Base-by-base conservation (phyloP, 768 basidiomycete genomes). In the Podaxis sp. region DNA sequence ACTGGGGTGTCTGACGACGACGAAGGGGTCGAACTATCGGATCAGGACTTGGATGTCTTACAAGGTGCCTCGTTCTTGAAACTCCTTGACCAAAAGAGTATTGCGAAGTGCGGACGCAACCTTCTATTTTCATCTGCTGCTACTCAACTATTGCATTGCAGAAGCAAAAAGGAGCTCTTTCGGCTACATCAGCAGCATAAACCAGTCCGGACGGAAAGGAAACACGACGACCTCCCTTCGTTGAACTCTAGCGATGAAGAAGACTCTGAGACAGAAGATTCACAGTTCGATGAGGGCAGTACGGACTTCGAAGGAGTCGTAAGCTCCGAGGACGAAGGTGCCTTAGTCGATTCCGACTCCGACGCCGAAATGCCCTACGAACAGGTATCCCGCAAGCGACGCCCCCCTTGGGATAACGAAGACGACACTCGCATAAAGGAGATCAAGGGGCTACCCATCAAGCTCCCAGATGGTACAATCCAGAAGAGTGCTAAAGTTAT, bases 121-220 rank as follows among this genome's bases (percentile, higher is more conserved):
- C 13, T 32, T 57, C 16, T 16, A 38, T 28, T 23, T n/a, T 6
- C 36, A 52, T 59, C 44, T 62, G 40, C 32, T 16, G 9, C 44
- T 36, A 6, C 18, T 38, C 55, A 2, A 59, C 14, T 10, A 48
- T 54, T 50, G 55, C 50, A 37, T 32, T 61, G 32, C 62, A 95
- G 91, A 85, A 94, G 91, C 68, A 92, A 92, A 73, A 90, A 88
- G 65, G 93, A 91, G 72, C 90, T 85, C 0, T 79, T 87, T 57
- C 79, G 89, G 55, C 71, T 95, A 61, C 88, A 86, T 68, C 83
- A 79, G 59, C 71, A 91, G 32, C 74, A 81, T 61, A 92, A 88
- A 70, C 85, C 88, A 21, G 66, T 78, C 59, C 72, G 77, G 61
- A 76, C 73, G 59, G 67, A 69, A 28, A 71, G 74, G 52, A 69